Percentiles rank a stretch among this genome's conserved stretches.
These are phyloP conservation scores for Przewalskia tangutica DNA, from an alignment of 257 asterid genomes.

Conservation along the genomic window DNA sequence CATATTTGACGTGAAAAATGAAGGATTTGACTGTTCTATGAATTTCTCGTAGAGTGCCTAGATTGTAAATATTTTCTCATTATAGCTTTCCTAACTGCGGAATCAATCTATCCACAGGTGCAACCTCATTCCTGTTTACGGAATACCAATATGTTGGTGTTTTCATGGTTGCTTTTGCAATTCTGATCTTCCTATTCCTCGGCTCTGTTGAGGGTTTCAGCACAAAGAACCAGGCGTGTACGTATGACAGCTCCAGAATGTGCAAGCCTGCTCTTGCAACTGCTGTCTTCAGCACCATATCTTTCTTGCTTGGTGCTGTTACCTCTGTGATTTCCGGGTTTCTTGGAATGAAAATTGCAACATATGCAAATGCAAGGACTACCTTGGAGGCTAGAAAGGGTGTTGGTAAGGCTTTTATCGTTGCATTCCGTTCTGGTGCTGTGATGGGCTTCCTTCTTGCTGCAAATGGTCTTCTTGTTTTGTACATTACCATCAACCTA, in stretches of 20 bases:
- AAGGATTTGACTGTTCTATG: not conserved
- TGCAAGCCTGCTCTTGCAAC: slow-evolving; percentile 86
- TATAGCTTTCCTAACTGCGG: not conserved
- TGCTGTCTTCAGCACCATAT: slow-evolving; percentile 57
- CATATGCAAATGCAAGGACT: slow-evolving; percentile 75
- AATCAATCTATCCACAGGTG: slow-evolving; percentile 33
- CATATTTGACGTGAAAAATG: not conserved
- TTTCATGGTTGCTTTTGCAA: slow-evolving; percentile 75
- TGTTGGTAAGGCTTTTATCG: slow-evolving; percentile 67
- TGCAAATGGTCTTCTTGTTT: slow-evolving; percentile 71
- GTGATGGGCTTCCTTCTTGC: slow-evolving; percentile 91
- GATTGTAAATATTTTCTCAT: not conserved
- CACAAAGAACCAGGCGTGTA: slow-evolving; percentile 43
- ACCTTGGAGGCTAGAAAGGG: slow-evolving; percentile 84
- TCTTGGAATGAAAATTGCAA: slow-evolving; percentile 86
- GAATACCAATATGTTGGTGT: slow-evolving; percentile 66
- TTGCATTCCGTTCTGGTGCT: slow-evolving; percentile 79
- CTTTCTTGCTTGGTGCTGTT: slow-evolving; percentile 71
- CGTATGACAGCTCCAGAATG: slow-evolving; percentile 41
- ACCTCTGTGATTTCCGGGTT: slow-evolving; percentile 79
- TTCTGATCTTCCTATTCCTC: slow-evolving; percentile 61
- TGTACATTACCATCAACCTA: slow-evolving; percentile 51
- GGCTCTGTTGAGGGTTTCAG: slow-evolving; percentile 88
- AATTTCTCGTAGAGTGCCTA: not conserved
- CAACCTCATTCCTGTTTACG: slow-evolving; percentile 72